Percentiles rank a stretch among this genome's conserved stretches.
Conservation (phyloP, 768 basidiomycete species). For the Collybia sordida region DNA sequence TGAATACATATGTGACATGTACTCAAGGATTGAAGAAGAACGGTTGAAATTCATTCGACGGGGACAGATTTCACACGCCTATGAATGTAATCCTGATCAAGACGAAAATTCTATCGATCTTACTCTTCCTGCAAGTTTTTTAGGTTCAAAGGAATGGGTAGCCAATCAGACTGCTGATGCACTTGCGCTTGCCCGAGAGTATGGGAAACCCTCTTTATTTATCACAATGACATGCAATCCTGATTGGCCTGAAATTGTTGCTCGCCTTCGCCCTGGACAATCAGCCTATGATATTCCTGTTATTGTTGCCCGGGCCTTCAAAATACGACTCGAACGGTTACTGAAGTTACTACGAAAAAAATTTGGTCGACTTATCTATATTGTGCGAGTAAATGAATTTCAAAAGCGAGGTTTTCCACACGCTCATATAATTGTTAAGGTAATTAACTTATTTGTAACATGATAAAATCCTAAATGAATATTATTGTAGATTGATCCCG, state of each 20-base stretch:
- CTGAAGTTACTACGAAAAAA: conserved; percentile 17
- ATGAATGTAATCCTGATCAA: no score
- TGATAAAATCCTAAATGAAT: background rate
- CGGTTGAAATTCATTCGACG: no score
- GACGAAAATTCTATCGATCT: no score
- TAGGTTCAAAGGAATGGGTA: conserved; percentile 22
- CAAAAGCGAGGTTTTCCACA: conserved; percentile 42
- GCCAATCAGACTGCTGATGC: conserved; percentile 36
- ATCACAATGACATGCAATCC: conserved; percentile 37
- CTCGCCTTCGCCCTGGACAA: background rate
- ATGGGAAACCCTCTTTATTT: conserved; percentile 32
- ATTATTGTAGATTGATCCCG: conserved; percentile 22
- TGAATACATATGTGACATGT: no score
- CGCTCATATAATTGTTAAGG: conserved; percentile 34
- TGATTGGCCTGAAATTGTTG: conserved; percentile 19
- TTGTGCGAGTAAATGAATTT: conserved; percentile 25
- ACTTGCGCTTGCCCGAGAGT: conserved; percentile 24
- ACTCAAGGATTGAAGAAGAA: no score
- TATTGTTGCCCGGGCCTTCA: conserved; percentile 20
- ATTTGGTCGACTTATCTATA: conserved; percentile 27
- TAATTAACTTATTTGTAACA: background rate
- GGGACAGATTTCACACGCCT: no score
- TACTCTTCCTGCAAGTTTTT: conserved; percentile 26
- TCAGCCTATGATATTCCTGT: conserved; percentile 11
- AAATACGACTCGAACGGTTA: conserved; percentile 19